Evolutionary conservation across 2,329 filamentous ascomycete genomes (phyloP), one percentile per base, ranked within the genome.

Genomic region (Aspergillus sp.): DNA sequence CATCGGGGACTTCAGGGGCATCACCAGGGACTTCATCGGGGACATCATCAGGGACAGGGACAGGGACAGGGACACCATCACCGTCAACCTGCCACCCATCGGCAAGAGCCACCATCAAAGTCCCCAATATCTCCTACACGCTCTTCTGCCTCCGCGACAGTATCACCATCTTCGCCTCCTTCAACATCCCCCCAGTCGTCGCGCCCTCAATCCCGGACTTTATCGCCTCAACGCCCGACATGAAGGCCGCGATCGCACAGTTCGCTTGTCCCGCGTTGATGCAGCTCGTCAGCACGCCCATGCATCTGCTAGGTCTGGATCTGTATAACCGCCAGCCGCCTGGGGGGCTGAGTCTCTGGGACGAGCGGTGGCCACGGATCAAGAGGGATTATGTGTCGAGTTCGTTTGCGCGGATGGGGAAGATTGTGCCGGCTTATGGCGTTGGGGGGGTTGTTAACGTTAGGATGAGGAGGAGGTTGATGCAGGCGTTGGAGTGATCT

Each of bases 391-490:
- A 88, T 82, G 70, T 77, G 12, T 77, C 84, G 52, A 91, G 85
- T 64, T 80, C 81, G 29, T 68, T 79, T 47, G 89, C 90, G 28
- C 73, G 89, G 45, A 85, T 95, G 67, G 85, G 85, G 50, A 78
- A 90, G 59, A 94, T 95, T 57, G 77, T 95, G 2, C 89, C 89
- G 12, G 89, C 89, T 0, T 95, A 91, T 72, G 90, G 89, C 2
- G 76, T 94, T 8, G 90, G 89, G 1, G 89, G 89, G 0, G 87
- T 94, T 7, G 85, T 93, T 7, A 95, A 95, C 68, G 77, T 76
- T 49, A 82, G 85, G 59, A 73, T 46, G 43, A 43, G 29, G 51
- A 40, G 5, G 57, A 46, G 6, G 48, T 41, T 12, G 45, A 45
- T 32, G 51, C 28, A 10, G 46, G 44, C 7, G 51, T 50, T 41